Evolutionary conservation across 2,329 filamentous ascomycete species (phyloP), one percentile per base, ranked within the genome.

Genomic region (Ascocoryne sarcoides): DNA sequence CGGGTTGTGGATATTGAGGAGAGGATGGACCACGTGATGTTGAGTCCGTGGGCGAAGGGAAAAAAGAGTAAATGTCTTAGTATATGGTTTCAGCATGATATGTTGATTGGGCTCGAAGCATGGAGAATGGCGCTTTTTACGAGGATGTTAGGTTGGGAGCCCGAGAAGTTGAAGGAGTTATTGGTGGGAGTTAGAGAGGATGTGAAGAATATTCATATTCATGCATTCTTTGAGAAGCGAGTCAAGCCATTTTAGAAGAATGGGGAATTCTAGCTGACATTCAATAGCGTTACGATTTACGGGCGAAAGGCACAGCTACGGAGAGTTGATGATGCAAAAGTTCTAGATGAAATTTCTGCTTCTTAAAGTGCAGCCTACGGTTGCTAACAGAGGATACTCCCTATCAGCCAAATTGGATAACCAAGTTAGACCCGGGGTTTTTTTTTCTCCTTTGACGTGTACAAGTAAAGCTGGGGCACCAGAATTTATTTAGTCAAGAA

Each of bases 161-260:
- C 53, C 48, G 21, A 63, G 46, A 38, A 58, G 7, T 38, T 60
- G 44, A 14, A 59, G 52, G 30, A 61, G 38, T 39, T 48, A 7
- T 18, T 48, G 18, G 23, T 20, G n/a, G 32, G 19, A 2, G 47
- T 50, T 8, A 44, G 37, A 28, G 33, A 36, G n/a, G 47, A 50
- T 29, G 29, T 50, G 4, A 46, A 43, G 32, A 36, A 46, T 20
- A 41, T 16, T 2, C 21, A 14, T 4, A 42, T 48, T 5, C 47
- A 50, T 39, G 23, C 23, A 26, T 26, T 7, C 12, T 26, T 26
- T 7, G 23, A 26, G 23, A 26, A 26, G 23, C 12, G 12, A 26
- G 23, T 26, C n/a, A n/a, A n/a, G n/a, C n/a, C n/a, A n/a, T n/a
- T n/a, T n/a, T n/a, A n/a, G n/a, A n/a, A n/a, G n/a, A n/a, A n/a